Conservation (phyloP, 1,139 yeast species). For the Pichia sorboxylosa region DNA sequence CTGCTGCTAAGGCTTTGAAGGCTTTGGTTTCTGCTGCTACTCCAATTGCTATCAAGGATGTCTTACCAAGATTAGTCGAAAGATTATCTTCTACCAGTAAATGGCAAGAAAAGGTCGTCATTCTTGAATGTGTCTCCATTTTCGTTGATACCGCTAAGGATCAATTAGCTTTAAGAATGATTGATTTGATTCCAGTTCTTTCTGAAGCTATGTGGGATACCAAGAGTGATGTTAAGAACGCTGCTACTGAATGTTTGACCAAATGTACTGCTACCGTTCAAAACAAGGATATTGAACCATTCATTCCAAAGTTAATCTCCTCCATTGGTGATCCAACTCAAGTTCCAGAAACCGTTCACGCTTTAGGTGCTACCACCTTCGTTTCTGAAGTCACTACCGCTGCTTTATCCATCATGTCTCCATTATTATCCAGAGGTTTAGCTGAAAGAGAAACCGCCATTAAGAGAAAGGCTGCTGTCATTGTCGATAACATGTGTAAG, state of each 20-base stretch:
- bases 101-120: slow-evolving; percentile 97
- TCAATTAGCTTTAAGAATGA: slow-evolving; percentile 97
- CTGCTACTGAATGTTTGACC: slow-evolving; percentile 91
- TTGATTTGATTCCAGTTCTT: slow-evolving; percentile 94
- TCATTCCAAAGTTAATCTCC: slow-evolving; percentile 92
- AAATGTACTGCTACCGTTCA: slow-evolving; percentile 95
- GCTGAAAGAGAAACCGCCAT: slow-evolving; percentile 99
- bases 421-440: slow-evolving; percentile 96
- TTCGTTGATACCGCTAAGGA: slow-evolving; percentile 91
- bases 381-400: slow-evolving; percentile 99
- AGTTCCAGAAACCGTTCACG: slow-evolving; percentile 98
- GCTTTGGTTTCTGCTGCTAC: slow-evolving; percentile 75
- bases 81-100: slow-evolving; percentile 69
- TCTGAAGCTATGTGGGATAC: slow-evolving; percentile 99
- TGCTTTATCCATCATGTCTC: slow-evolving; percentile 98
- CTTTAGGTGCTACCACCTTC: slow-evolving; percentile 98
- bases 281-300: slow-evolving; percentile 98
- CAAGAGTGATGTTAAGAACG: slow-evolving; percentile 93
- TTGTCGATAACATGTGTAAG: slow-evolving; percentile 99
- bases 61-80: slow-evolving; percentile 69
- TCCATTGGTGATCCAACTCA: slow-evolving; percentile 95
- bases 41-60: slow-evolving; percentile 86
- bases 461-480: slow-evolving; percentile 99
- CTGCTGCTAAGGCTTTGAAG: slow-evolving; percentile 61
- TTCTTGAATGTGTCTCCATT: slow-evolving; percentile 71